Evolutionary conservation across 2,329 filamentous ascomycete genomes (phyloP).

Genomic region (Taxawa tesnikishii): DNA sequence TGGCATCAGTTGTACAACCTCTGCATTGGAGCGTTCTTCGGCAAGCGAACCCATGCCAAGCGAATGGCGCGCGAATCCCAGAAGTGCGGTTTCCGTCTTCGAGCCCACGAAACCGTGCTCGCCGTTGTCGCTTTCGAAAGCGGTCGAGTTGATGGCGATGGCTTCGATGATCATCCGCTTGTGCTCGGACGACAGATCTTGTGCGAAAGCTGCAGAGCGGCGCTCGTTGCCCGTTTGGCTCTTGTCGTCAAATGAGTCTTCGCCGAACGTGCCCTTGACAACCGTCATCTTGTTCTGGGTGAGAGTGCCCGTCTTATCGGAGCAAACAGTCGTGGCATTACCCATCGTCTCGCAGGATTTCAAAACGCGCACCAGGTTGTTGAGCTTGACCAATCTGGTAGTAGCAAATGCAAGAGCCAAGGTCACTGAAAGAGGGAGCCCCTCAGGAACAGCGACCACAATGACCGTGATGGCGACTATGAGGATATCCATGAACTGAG

Average conservation of each 20-base stretch:
- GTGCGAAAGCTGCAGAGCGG: conserved; percentile 26
- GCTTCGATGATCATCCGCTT: conserved; percentile 18
- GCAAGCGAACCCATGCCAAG: conserved; percentile 37
- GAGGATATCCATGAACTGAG: conserved; percentile 27
- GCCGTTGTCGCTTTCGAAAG: conserved; percentile 40
- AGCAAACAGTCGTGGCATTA: conserved; percentile 23
- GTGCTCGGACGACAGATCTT: conserved; percentile 27
- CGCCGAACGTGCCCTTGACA: conserved; percentile 23
- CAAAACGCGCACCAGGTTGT: conserved; percentile 22
- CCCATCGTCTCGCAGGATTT: conserved; percentile 23
- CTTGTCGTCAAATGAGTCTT: conserved; percentile 34
- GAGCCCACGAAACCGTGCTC: conserved; percentile 40
- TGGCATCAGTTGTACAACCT: conserved; percentile 39
- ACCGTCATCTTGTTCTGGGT: conserved; percentile 34
- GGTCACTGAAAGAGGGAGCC: conserved; percentile 23
- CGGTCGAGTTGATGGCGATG: conserved; percentile 34
- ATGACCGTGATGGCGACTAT: conserved; percentile 30
- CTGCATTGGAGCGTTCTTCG: conserved; percentile 33
- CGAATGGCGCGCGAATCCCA: conserved; percentile 37
- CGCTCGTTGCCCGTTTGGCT: conserved; percentile 36
- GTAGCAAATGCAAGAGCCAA: conserved; percentile 24
- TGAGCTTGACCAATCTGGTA: conserved; percentile 21
- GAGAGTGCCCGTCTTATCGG: conserved; percentile 27
- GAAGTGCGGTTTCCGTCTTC: conserved; percentile 45
- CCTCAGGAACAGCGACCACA: conserved; percentile 29